phyloP scores from a whole-genome alignment of 148 eudicot species.

The Cornus florida region DNA sequence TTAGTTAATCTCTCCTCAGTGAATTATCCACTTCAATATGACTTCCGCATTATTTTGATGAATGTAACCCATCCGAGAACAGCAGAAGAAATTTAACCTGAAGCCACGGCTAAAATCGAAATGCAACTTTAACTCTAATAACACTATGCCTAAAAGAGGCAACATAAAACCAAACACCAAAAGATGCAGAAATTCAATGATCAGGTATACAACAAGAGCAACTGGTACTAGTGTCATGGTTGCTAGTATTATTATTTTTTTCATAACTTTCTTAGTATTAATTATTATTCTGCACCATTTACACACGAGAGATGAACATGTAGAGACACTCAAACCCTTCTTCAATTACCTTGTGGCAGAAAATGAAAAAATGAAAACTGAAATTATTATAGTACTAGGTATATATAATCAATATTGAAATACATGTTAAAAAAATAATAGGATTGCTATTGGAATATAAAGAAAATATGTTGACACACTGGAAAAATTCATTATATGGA shows the following conservation, averaged over 20 bases:
- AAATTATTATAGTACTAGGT: neutral
- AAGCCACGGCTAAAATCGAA: neutral
- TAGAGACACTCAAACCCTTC: neutral
- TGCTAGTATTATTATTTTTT: neutral
- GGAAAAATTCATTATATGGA: neutral
- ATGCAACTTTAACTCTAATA: neutral
- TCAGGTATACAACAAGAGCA: neutral
- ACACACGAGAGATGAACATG: neutral
- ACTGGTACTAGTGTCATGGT: neutral
- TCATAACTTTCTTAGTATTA: too few species aligned
- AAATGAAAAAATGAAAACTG: neutral
- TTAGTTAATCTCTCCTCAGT: neutral
- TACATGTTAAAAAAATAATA: neutral
- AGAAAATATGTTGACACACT: neutral
- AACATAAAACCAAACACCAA: neutral
- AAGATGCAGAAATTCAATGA: neutral
- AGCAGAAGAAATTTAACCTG: neutral
- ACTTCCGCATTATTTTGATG: neutral
- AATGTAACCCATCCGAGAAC: neutral
- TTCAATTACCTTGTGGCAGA: neutral
- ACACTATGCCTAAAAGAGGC: neutral
- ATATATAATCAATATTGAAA: neutral
- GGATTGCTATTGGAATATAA: neutral
- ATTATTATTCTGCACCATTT: neutral
- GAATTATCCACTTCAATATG: neutral